phyloP scores from a whole-genome alignment of 768 basidiomycete genomes.

The Xerocomellus intermedius region DNA sequence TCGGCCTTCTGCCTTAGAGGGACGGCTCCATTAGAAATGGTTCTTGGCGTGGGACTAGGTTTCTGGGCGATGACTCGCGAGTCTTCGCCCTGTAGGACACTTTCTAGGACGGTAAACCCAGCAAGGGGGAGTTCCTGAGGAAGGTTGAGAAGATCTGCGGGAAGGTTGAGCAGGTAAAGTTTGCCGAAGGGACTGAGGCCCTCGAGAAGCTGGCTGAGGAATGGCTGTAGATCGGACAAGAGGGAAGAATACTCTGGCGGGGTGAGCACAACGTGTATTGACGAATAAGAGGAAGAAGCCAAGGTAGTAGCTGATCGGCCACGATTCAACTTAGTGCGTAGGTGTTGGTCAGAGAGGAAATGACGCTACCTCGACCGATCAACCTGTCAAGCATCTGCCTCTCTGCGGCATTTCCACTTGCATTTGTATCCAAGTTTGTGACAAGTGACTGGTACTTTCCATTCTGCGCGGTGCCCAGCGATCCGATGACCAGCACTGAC shows the following conservation, averaged over 20 bases:
- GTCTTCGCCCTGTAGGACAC: constrained; percentile 32
- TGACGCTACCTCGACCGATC: constrained; percentile 64
- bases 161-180: constrained; percentile 60
- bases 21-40: constrained; percentile 28
- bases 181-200: constrained; percentile 68
- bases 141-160: constrained; percentile 42
- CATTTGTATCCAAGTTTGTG: constrained; percentile 50
- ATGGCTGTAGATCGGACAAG: constrained; percentile 46
- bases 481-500: constrained; percentile 71
- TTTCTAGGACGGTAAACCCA: constrained; percentile 62
- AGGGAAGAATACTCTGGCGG: constrained; percentile 60
- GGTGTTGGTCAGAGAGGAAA: background rate
- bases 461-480: constrained; percentile 72
- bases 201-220: constrained; percentile 59
- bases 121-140: constrained; percentile 59
- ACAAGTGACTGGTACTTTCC: constrained; percentile 76
- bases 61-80: constrained; percentile 67
- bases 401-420: constrained; percentile 50
- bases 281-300: constrained; percentile 52
- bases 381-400: constrained; percentile 81
- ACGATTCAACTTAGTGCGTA: constrained; percentile 4
- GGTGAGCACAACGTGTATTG: constrained; percentile 67
- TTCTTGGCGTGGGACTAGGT: constrained; percentile 48
- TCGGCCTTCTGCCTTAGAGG: constrained; percentile 54
- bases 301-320: constrained; percentile 53